phyloP scores from a whole-genome alignment of 352 stramenopile species.

The Thalassiosira allenii region DNA sequence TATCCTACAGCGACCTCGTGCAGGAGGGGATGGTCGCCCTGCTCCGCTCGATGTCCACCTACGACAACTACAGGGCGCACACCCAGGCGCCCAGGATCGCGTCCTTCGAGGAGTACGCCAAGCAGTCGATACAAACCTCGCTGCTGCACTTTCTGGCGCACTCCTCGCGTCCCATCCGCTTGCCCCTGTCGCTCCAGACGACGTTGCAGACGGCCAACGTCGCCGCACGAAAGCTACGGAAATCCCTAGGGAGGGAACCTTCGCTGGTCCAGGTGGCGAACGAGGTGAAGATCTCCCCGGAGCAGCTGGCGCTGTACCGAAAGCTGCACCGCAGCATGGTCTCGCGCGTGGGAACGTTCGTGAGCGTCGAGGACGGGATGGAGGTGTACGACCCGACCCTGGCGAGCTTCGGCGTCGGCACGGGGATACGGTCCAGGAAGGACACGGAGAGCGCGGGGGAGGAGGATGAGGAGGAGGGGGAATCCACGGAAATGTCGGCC shows the following conservation, averaged over 20 bases:
- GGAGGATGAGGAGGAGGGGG: neutral
- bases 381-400: constrained; percentile 31
- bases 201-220: constrained; percentile 25
- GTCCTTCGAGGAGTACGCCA: constrained; percentile 63
- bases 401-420: constrained; percentile 13
- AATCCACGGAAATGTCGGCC: neutral
- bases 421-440: neutral
- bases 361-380: constrained; percentile 2
- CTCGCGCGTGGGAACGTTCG: constrained; percentile 8
- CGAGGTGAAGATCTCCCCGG: constrained; percentile 3
- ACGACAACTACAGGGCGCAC: constrained; percentile 35
- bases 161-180: constrained; percentile 32
- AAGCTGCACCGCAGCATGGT: constrained; percentile 37
- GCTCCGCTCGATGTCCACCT: constrained; percentile 64
- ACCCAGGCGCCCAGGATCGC: neutral
- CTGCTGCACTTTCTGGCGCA: constrained; percentile 36
- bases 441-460: neutral
- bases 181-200: constrained; percentile 29
- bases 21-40: constrained; percentile 75
- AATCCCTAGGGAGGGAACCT: constrained; percentile 25
- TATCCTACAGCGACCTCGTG: constrained; percentile 61
- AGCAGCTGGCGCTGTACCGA: constrained; percentile 37
- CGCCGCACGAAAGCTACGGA: constrained; percentile 19
- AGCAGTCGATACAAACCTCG: constrained; percentile 31
- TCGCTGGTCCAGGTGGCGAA: constrained; percentile 35